Evolutionary conservation across 176 grass and related monocot genomes (phyloP).

Genomic region (Oryza meridionalis): DNA sequence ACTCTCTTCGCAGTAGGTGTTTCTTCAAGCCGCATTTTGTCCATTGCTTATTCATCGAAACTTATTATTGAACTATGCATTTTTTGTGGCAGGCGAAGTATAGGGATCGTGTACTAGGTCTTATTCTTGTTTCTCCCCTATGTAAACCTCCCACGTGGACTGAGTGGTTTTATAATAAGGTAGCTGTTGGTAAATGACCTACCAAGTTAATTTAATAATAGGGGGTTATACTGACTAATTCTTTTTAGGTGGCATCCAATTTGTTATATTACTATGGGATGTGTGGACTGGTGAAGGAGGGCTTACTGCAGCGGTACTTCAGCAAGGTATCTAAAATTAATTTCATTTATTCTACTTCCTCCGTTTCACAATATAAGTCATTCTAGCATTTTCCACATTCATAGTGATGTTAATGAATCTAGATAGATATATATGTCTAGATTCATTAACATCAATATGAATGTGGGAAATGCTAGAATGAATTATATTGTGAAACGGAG

Average conservation of each 20-base stretch:
- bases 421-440: too few relatives aligned
- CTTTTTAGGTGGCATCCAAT: constrained; percentile 78
- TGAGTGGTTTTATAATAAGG: constrained; percentile 97
- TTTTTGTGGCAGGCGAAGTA: constrained; percentile 77
- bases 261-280: constrained; percentile 98
- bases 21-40: constrained; percentile 28
- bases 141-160: constrained; percentile 93
- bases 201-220: background rate
- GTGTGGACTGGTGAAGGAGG: constrained; percentile 87
- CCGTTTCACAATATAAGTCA: too few relatives aligned
- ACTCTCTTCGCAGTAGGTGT: constrained; percentile 87
- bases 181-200: constrained; percentile 38
- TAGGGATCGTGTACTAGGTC: constrained; percentile 87
- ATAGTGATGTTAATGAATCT: too few relatives aligned
- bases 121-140: constrained; percentile 91
- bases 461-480: too few relatives aligned
- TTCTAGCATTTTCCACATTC: too few relatives aligned
- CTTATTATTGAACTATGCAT: constrained; percentile 15
- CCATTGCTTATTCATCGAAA: background rate
- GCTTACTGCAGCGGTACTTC: constrained; percentile 92
- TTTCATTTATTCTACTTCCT: constrained; percentile 22
- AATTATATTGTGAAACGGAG: too few relatives aligned
- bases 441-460: too few relatives aligned
- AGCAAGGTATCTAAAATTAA: constrained; percentile 67
- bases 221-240: constrained; percentile 29